Conservation (phyloP, 441 rosid genomes). For the Populus trichocarpa region DNA sequence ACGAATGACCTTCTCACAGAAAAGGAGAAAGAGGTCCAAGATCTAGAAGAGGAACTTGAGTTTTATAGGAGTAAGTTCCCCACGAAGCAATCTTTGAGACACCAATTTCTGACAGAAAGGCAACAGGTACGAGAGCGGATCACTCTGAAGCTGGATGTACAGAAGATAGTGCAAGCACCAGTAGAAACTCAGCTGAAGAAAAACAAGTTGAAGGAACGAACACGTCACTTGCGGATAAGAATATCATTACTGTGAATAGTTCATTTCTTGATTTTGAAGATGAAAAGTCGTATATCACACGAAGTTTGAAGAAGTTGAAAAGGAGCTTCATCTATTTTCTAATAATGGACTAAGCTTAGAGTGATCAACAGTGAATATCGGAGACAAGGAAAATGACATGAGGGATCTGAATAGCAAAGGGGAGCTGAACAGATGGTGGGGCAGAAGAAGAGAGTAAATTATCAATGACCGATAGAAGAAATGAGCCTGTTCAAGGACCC, state of each 20-base stretch:
- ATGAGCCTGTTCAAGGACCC: too few relatives aligned
- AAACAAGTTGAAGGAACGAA: conserved; percentile 10
- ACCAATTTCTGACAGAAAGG: conserved; percentile 2
- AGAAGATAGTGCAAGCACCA: neutral
- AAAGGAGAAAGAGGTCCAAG: conserved; percentile 79
- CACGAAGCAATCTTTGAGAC: conserved; percentile 25
- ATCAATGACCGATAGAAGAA: too few relatives aligned
- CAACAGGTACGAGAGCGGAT: too few relatives aligned
- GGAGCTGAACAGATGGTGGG: neutral
- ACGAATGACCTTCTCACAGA: conserved; percentile 69
- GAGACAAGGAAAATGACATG: neutral
- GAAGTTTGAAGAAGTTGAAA: conserved; percentile 45
- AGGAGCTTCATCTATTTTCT: conserved; percentile 33
- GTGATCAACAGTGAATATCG: conserved; percentile 12
- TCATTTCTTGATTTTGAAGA: conserved; percentile 40
- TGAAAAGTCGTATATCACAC: conserved; percentile 41
- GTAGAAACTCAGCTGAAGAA: conserved; percentile 1
- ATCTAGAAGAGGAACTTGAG: conserved; percentile 78
- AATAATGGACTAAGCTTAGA: conserved; percentile 16
- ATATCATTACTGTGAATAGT: conserved; percentile 15
- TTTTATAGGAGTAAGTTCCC: conserved; percentile 46
- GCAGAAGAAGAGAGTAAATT: neutral
- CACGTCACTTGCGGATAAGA: conserved; percentile 1
- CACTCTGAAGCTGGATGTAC: too few relatives aligned
- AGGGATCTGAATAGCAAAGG: conserved; percentile 8